phyloP scores from a whole-genome alignment of 768 basidiomycete genomes.

The Xerocomus brunneocitrinus region DNA sequence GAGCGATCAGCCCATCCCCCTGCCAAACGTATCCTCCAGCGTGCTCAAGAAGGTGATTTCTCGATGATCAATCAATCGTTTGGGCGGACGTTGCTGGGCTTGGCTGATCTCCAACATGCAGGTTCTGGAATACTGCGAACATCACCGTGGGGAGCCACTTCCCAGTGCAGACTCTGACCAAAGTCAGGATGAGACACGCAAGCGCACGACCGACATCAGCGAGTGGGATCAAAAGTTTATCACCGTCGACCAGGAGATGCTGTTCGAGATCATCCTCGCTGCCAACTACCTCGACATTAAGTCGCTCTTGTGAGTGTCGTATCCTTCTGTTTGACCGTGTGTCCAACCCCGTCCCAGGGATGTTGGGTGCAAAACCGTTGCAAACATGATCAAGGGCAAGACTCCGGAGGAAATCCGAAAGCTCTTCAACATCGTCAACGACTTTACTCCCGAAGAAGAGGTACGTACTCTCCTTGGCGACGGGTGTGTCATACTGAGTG shows the following conservation, averaged over 20 bases:
- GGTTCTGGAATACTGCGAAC: conserved; percentile 99
- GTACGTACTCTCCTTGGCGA: conserved; percentile 37
- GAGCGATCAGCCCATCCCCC: conserved; percentile 88
- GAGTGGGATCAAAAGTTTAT: conserved; percentile 99
- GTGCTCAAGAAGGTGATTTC: conserved; percentile 81
- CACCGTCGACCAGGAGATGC: conserved; percentile 98
- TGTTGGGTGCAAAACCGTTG: conserved; percentile 97
- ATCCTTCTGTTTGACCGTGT: not conserved
- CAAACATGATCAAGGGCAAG: conserved; percentile 99
- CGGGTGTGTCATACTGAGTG: conserved; percentile 3
- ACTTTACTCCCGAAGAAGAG: conserved; percentile 99
- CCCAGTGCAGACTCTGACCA: conserved; percentile 79
- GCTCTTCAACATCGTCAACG: conserved; percentile 95
- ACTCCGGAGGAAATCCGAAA: conserved; percentile 99
- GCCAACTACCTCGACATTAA: conserved; percentile 99
- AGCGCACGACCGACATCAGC: conserved; percentile 96
- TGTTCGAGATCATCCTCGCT: conserved; percentile 98
- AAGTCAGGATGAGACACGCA: conserved; percentile 89
- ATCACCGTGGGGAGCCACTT: conserved; percentile 96
- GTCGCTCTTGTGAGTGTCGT: conserved; percentile 75
- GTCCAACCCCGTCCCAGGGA: conserved; percentile 50
- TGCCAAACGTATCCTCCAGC: conserved; percentile 90
- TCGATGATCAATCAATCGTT: conserved; percentile 1
- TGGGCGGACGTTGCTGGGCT: not conserved
- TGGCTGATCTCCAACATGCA: conserved; percentile 29